Evolutionary conservation across 352 stramenopile genomes (phyloP).

Genomic region (Pythium pyrilobum): DNA sequence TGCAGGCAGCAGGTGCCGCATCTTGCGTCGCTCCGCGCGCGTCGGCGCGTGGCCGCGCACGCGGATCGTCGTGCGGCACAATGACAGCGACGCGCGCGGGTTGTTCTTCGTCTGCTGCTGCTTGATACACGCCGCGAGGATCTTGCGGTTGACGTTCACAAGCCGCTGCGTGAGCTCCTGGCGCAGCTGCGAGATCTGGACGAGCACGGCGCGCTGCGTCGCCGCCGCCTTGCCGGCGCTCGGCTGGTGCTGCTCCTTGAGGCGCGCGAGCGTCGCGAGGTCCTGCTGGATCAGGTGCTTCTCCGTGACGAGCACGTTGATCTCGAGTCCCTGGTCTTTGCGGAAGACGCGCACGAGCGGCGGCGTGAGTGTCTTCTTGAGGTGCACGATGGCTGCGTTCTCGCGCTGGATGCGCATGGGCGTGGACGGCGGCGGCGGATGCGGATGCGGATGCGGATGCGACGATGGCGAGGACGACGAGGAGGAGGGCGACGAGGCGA

Average conservation of each 20-base stretch:
- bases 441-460: not conserved
- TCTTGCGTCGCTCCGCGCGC: conserved; percentile 36
- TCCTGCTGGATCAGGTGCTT: conserved; percentile 60
- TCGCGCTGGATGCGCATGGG: conserved; percentile 1
- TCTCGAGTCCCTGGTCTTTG: conserved; percentile 37
- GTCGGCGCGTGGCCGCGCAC: conserved; percentile 40
- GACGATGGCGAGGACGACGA: not conserved
- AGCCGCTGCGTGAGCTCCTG: conserved; percentile 43
- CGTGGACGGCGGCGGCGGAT: not conserved
- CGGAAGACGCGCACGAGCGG: conserved; percentile 55
- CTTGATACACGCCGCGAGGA: conserved; percentile 47
- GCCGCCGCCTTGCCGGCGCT: not conserved
- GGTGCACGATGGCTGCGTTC: not conserved
- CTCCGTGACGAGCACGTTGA: conserved; percentile 45
- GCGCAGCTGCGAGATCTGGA: conserved; percentile 44
- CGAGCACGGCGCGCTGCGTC: conserved; percentile 29
- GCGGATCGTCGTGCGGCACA: conserved; percentile 30
- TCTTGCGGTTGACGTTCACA: conserved; percentile 58
- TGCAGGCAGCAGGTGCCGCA: conserved; percentile 5
- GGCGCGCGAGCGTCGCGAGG: conserved; percentile 16
- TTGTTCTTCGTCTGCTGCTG: conserved; percentile 20
- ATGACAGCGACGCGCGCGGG: conserved; percentile 20
- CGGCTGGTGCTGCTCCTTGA: conserved; percentile 6
- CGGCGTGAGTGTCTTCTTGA: conserved; percentile 15
- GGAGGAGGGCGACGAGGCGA: not conserved